These are phyloP conservation scores for bread wheat (Triticum aestivum) DNA, from an alignment of 176 grass and related monocot species.

Conservation along the genomic window IWGSC_CS_RefSeq_v2.1 NC_057796.1:104742017-104742516, in stretches of 20 bases:
- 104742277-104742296: no score
- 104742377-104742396: background rate
- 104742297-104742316: background rate
- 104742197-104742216: background rate
- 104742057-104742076: conserved; percentile 5
- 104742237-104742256: background rate
- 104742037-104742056: conserved; percentile 9
- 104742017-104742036: background rate
- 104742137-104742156: background rate
- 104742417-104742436: background rate
- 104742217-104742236: background rate
- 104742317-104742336: background rate
- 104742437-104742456: conserved; percentile 12
- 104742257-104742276: background rate
- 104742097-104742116: background rate
- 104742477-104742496: no score
- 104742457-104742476: no score
- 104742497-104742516: background rate
- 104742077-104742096: conserved; percentile 14
- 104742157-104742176: background rate
- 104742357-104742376: background rate
- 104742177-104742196: background rate
- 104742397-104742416: background rate
- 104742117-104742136: background rate
- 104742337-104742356: background rate